Percentiles rank a stretch among this genome's conserved stretches.
phyloP scores from a whole-genome alignment of 78 protist genomes.

The Isochrysis galbana region DNA sequence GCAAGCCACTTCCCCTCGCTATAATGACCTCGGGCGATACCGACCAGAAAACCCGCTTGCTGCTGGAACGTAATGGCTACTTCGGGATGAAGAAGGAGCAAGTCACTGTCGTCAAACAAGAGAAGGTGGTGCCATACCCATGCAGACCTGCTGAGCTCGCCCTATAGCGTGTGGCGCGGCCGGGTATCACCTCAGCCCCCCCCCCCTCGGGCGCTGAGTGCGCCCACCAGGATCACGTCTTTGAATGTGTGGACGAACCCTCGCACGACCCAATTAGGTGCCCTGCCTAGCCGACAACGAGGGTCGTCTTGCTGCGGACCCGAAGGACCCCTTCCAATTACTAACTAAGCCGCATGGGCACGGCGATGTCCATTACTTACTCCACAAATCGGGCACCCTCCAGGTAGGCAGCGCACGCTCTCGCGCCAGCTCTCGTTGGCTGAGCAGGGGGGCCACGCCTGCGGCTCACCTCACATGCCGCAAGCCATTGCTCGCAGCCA shows the following conservation, averaged over 20 bases:
- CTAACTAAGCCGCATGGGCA: constrained; percentile 70
- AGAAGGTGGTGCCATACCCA: no score
- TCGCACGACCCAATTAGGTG: no score
- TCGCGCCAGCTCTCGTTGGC: background rate
- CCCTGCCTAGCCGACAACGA: constrained; percentile 31
- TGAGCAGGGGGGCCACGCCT: no score
- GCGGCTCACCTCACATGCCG: no score
- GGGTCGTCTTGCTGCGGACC: constrained; percentile 32
- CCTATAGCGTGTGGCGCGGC: no score
- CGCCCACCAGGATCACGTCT: no score
- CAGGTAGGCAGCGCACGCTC: background rate
- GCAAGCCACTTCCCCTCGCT: constrained; percentile 27
- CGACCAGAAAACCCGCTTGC: constrained; percentile 31
- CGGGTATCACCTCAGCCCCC: no score
- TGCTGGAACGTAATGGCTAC: constrained; percentile 44
- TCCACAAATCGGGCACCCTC: constrained; percentile 8
- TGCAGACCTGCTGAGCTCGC: no score
- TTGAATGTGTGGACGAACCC: no score
- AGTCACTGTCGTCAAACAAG: constrained; percentile 47
- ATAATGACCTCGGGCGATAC: constrained; percentile 71
- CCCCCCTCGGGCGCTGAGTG: no score
- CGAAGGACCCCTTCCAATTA: constrained; percentile 17
- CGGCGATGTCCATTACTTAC: constrained; percentile 53
- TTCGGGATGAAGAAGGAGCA: constrained; percentile 48
- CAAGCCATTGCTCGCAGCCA: no score